Base-by-base conservation (phyloP, 2,329 filamentous ascomycete genomes). In the Amesomyces nigricolor region DNA sequence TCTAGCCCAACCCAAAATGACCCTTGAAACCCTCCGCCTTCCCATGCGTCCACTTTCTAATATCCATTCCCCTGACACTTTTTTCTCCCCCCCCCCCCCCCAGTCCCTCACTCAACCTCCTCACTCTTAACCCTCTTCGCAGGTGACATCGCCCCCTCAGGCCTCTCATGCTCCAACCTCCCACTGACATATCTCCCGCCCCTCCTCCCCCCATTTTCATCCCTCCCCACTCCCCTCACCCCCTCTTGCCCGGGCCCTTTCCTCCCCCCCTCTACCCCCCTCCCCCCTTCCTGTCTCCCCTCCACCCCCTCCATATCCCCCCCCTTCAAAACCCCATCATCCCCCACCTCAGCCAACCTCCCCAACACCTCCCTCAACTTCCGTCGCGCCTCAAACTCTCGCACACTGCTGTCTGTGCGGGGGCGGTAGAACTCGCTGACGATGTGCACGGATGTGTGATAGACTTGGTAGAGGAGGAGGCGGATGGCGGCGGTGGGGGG, bases 401-500 rank as follows among this genome's bases (percentile, higher is more conserved):
- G 70, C 14, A 69, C 70, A 47, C 72, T 78, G 57, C 77, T 79
- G 51, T 78, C 74, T 2, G 64, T 66, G 3, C 71, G 70, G 2
- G 78, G 78, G 2, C 79, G 73, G 63, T 81, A 83, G 62, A 81
- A 81, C 58, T 81, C 78, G 32, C 68, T 71, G 2, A 82, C 80
- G 5, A 85, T 74, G 39, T 71, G 67, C 4, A 75, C 73, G 1
- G 78, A 70, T 3, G 79, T 75, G 59, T 83, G 79, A 64, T 82
- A 84, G 62, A 78, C 80, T 58, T 78, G 74, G 67, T 85, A 85
- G 3, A 85, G 66, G 2, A 84, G 66, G 6, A 81, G 62, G 10
- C 81, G 73, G 2, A 74, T 67, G n/a, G 69, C 62, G 0, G 72
- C 73, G 54, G 73, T 73, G n/a, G 70, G 68, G 17, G 64, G 63